Conservation (phyloP, 2,329 filamentous ascomycete genomes). For the Scedosporium aurantiacum region DNA sequence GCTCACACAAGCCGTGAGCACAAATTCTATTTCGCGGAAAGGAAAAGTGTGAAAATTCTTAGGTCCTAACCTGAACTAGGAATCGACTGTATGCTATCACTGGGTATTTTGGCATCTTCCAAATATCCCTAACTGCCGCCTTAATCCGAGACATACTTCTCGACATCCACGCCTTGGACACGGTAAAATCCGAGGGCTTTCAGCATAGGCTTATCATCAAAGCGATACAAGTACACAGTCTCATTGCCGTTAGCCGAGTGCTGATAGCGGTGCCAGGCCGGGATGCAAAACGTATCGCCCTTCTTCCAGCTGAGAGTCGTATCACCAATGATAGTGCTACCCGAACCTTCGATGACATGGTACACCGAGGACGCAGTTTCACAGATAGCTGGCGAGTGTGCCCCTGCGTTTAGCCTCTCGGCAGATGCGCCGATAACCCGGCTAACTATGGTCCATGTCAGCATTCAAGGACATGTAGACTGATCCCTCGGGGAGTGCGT, state of each 20-base stretch:
- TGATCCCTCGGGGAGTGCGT: not conserved
- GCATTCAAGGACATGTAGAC: not conserved
- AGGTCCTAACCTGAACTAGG: too few relatives aligned
- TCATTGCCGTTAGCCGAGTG: conserved; percentile 26
- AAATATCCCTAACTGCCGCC: too few relatives aligned
- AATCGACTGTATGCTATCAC: too few relatives aligned
- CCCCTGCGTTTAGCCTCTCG: conserved; percentile 27
- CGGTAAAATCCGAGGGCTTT: conserved; percentile 38
- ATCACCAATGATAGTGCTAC: conserved; percentile 27
- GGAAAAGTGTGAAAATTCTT: too few relatives aligned
- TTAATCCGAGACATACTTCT: conserved; percentile 22
- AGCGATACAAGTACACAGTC: conserved; percentile 38
- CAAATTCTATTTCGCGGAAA: too few relatives aligned
- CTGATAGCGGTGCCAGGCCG: conserved; percentile 38
- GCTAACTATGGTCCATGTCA: conserved; percentile 22
- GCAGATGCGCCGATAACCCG: conserved; percentile 36
- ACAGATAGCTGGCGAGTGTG: conserved; percentile 23
- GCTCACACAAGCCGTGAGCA: too few relatives aligned
- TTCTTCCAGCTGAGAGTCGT: conserved; percentile 29
- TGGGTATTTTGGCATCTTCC: too few relatives aligned
- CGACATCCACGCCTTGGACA: conserved; percentile 24
- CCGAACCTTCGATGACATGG: conserved; percentile 37
- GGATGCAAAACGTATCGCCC: conserved; percentile 44
- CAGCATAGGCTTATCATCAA: conserved; percentile 45
- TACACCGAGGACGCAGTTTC: conserved; percentile 43